phyloP scores from a whole-genome alignment of 495 filamentous ascomycete genomes.

The Friedmanniomyces simplex region DNA sequence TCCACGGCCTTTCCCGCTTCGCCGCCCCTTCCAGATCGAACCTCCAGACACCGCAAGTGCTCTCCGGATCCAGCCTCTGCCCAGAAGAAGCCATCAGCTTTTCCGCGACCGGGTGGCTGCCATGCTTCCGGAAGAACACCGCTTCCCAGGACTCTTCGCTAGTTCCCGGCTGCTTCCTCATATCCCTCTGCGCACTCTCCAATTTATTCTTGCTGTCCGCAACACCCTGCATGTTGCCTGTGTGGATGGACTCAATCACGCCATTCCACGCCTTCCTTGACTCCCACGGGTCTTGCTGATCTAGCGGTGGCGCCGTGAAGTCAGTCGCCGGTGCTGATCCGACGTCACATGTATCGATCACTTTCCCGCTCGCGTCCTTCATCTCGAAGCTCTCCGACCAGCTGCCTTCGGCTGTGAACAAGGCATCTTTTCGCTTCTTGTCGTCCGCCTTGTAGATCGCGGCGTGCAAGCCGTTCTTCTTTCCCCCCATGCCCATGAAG shows the following conservation, averaged over 20 bases:
- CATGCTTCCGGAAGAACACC: slow-evolving; percentile 18
- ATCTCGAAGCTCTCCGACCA: slow-evolving; percentile 37
- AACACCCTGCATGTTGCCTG: slow-evolving; percentile 31
- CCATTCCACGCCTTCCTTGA: slow-evolving; percentile 34
- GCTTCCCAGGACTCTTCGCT: slow-evolving; percentile 18
- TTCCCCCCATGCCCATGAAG: slow-evolving; percentile 26
- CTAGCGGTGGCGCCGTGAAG: slow-evolving; percentile 26
- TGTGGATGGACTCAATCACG: slow-evolving; percentile 25
- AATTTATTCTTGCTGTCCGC: slow-evolving; percentile 14
- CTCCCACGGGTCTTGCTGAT: slow-evolving; percentile 38
- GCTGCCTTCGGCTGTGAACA: slow-evolving; percentile 32
- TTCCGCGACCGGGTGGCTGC: slow-evolving; percentile 8
- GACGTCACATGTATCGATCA: slow-evolving; percentile 18
- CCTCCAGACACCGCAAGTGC: slow-evolving; percentile 16
- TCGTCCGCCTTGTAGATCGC: slow-evolving; percentile 17
- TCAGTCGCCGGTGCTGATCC: slow-evolving; percentile 21
- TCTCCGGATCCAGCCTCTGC: slow-evolving; percentile 3
- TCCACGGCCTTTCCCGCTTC: slow-evolving; percentile 9
- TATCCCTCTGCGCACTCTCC: slow-evolving; percentile 19
- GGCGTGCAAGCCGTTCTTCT: slow-evolving; percentile 25
- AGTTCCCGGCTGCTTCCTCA: slow-evolving; percentile 14
- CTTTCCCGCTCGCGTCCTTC: slow-evolving; percentile 27
- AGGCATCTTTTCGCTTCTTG: slow-evolving; percentile 3
- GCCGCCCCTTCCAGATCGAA: slow-evolving; percentile 7
- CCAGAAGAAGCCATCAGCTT: slow-evolving; percentile 15